Base-by-base conservation (phyloP, 148 eudicot species). In the Nepenthes gracilis region DNA sequence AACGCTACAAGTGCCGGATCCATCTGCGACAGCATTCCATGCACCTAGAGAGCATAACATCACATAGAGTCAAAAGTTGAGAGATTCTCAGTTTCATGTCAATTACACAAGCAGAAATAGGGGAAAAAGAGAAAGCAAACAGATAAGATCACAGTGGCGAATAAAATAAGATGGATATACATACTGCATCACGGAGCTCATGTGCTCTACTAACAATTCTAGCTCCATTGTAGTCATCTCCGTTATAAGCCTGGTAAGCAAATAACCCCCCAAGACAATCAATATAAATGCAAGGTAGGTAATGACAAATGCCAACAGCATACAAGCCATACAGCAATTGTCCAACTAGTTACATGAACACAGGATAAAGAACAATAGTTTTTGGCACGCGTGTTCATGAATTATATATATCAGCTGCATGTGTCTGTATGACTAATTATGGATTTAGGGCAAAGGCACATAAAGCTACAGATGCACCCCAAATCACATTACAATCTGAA, bases 141-240 rank as follows among this genome's bases (percentile, higher is more conserved):
- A 14, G 23, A 2, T 23, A 37, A 33, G 23, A 23, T 23, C 23
- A 14, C 2, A 33, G 2, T 33, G 32, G 57, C 5, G 9, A 15
- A 33, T 2, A 55, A 55, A 32, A 55, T 52, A 57, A 23, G 52
- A 49, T 34, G 33, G 45, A 75, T 36, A 23, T 23, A 73, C 90
- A 60, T 82, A 93, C 98, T 43, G 95, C 71, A 80, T 94, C 99
- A 62, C 95, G 97, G 70, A 94, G 97, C 64, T 94, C 99, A 61
- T 83, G 67, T 60, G 99, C 99, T 80, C 99, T 80, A 74, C 99
- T 94, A 58, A 94, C 99, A 70, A 94, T 94, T 70, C 99, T 83
- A 64, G 99, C 88, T 72, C 99, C 99, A 70, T 85, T 94, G 78
- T 94, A 94, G 73, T 94, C 99, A 70, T 94, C 84, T 64, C 99